Percentiles rank a stretch among this genome's conserved stretches.
Conservation (phyloP, 768 basidiomycete genomes). For the Porpolomopsis calyptriformis region DNA sequence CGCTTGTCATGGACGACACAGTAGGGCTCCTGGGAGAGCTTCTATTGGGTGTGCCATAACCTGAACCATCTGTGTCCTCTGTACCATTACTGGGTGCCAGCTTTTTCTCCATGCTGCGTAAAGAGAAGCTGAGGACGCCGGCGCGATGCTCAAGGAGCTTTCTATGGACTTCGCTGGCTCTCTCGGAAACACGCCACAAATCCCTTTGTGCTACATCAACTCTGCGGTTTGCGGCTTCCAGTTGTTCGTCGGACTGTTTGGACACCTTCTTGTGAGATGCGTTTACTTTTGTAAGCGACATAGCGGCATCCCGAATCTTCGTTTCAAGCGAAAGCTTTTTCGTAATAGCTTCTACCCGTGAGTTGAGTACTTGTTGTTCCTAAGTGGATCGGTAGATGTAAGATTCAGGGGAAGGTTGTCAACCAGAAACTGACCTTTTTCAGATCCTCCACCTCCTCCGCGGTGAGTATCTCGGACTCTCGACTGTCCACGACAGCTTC, state of each 20-base stretch:
- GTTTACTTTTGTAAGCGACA: constrained; percentile 63
- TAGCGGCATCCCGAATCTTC: constrained; percentile 80
- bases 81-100: constrained; percentile 21
- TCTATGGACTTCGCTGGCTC: constrained; percentile 49
- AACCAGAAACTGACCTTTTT: constrained; percentile 32
- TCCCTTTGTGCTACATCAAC: constrained; percentile 65
- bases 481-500: constrained; percentile 92
- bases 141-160: constrained; percentile 74
- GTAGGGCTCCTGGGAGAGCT: constrained; percentile 42
- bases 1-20: constrained; percentile 32
- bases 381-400: constrained; percentile 19
- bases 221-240: constrained; percentile 63
- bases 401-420: constrained; percentile 2
- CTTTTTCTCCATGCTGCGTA: constrained; percentile 58
- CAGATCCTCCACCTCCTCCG: constrained; percentile 39
- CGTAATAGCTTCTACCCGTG: constrained; percentile 52
- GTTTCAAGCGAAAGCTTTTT: constrained; percentile 74
- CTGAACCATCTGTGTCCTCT: constrained; percentile 34
- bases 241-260: constrained; percentile 59
- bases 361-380: constrained; percentile 66
- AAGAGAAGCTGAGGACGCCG: constrained; percentile 63
- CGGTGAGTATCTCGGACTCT: constrained; percentile 62
- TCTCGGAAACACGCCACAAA: constrained; percentile 55
- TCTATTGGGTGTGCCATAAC: constrained; percentile 41
- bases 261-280: constrained; percentile 45